phyloP scores from a whole-genome alignment of 1,284 basidiomycete species.

The Apiotrichum gamsii region DNA sequence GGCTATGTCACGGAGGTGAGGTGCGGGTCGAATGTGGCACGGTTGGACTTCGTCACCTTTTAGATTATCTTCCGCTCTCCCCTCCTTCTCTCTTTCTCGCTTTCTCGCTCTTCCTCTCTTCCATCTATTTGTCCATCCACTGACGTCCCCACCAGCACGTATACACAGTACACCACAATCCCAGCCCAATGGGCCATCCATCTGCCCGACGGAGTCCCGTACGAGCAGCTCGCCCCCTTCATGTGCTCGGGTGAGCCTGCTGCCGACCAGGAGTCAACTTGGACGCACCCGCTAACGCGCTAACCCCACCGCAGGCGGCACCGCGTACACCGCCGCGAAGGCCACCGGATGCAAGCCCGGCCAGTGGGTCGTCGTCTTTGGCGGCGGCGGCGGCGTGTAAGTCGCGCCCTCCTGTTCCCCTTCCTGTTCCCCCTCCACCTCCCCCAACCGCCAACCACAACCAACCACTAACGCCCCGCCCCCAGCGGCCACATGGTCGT shows the following conservation, averaged over 20 bases:
- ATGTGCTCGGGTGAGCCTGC: conserved; percentile 4
- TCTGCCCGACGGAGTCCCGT: conserved; percentile 9
- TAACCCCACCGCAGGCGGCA: too few species aligned
- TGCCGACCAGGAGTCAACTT: too few species aligned
- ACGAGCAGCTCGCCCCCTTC: conserved; percentile 19
- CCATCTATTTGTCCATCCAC: too few species aligned
- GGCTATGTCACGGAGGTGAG: too few species aligned
- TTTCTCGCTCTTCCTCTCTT: too few species aligned
- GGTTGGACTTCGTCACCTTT: too few species aligned
- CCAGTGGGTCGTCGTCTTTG: conserved; percentile 7
- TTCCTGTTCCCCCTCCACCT: too few species aligned
- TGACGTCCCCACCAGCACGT: too few species aligned
- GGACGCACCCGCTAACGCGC: conserved; percentile 5
- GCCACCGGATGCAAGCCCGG: conserved; percentile 11
- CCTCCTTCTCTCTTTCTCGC: too few species aligned
- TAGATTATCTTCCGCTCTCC: too few species aligned
- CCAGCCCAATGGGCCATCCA: conserved; percentile 13
- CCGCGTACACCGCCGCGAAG: conserved; percentile 19
- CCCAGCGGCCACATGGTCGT: conserved; percentile 16
- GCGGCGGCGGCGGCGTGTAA: conserved; percentile 18
- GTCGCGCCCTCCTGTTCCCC: too few species aligned
- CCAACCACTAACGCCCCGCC: not conserved
- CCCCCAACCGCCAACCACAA: not conserved
- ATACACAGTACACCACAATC: conserved; percentile 16
- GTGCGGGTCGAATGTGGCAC: too few species aligned